Base-by-base conservation (phyloP, 306 rosid species). In the Datisca glomerata region DNA sequence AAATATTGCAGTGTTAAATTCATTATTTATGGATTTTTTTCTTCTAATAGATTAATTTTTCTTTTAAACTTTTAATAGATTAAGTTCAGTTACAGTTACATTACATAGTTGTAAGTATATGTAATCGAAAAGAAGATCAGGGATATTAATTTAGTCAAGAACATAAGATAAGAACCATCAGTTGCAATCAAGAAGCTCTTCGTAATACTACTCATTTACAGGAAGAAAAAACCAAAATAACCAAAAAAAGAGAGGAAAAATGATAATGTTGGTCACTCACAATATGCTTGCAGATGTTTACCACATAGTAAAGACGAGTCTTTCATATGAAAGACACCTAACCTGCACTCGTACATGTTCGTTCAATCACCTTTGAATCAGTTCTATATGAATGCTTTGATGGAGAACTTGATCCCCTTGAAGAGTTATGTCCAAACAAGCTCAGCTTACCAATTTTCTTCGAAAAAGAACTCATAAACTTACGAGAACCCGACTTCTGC, bases 261-360 rank as follows among this genome's bases (percentile, higher is more conserved):
- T 38, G 55, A 55, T 40, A 57, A 49, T 8, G n/a, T 31, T 31
- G 12, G n/a, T 31, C 0, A 31, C n/a, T 4, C 36, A 31, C 36
- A 31, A 8, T 14, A 31, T 31, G 13, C 67, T 53, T 70, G 68
- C 66, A 79, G 29, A 55, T 69, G 15, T 51, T 44, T 19, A 59
- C 49, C 60, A 44, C 60, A 43, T 18, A 14, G n/a, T 19, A 27
- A 13, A 39, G 49, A 41, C 24, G 18, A 8, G 12, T 15, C 49
- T 35, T 60, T 49, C 55, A 40, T 22, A 43, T 39, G 24, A 19
- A 49, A 24, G 29, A n/a, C 36, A 45, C 61, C 87, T 91, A 91
- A 21, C 80, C 92, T 18, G 83, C 80, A 80, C 96, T 85, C 54
- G 94, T 94, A 75, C 99, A 85, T 24, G 94, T 81, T 78, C 96